phyloP scores from a whole-genome alignment of 768 basidiomycete genomes.

The Hygrocybe punicea region DNA sequence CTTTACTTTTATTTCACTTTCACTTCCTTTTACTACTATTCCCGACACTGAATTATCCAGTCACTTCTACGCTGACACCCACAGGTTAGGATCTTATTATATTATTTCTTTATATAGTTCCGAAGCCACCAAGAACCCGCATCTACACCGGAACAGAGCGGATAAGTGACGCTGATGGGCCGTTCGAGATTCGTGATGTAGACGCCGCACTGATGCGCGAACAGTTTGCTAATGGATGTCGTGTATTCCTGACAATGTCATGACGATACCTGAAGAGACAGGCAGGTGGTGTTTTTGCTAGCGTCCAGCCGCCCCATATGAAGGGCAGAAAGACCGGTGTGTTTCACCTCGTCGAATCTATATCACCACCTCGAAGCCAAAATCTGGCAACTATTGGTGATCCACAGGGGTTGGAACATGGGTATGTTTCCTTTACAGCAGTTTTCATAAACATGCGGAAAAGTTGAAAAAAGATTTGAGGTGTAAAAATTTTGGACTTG shows the following conservation, averaged over 20 bases:
- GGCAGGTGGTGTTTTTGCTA: too few relatives aligned
- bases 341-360: conserved; percentile 58
- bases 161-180: conserved; percentile 77
- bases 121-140: too few relatives aligned
- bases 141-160: conserved; percentile 76
- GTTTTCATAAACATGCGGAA: too few relatives aligned
- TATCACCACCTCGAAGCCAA: conserved; percentile 80
- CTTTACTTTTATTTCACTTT: too few relatives aligned
- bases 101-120: too few relatives aligned
- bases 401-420: conserved; percentile 76
- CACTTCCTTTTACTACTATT: too few relatives aligned
- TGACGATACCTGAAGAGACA: conserved; percentile 63
- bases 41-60: too few relatives aligned
- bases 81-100: too few relatives aligned
- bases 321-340: background rate
- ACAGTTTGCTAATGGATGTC: conserved; percentile 61
- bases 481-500: too few relatives aligned
- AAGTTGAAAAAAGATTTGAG: too few relatives aligned
- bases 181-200: conserved; percentile 76
- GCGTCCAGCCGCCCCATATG: too few relatives aligned
- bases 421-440: conserved; percentile 79
- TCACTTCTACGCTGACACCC: too few relatives aligned
- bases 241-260: conserved; percentile 75
- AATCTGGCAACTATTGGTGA: conserved; percentile 62
- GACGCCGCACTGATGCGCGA: conserved; percentile 58